Percentiles rank a stretch among this genome's conserved stretches.
Evolutionary conservation across 73 alveolate genomes (phyloP).

Genomic region (Tetrahymena thermophila): DNA sequence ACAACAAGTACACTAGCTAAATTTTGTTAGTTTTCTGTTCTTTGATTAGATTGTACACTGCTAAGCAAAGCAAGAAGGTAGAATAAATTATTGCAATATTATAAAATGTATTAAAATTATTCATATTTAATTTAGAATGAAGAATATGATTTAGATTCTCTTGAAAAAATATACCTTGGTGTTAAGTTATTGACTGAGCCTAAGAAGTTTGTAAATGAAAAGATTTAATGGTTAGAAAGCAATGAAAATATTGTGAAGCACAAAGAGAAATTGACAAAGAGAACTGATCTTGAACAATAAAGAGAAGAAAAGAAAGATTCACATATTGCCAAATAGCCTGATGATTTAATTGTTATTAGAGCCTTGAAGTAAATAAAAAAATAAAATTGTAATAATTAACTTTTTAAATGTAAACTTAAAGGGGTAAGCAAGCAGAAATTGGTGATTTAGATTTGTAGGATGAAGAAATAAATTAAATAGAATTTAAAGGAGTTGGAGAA

Average conservation of each 20-base stretch:
- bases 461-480: slow-evolving; percentile 37
- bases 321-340: slow-evolving; percentile 42
- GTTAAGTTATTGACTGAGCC: not conserved
- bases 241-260: not conserved
- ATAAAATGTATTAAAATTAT: not conserved
- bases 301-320: not conserved
- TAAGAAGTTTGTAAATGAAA: not conserved
- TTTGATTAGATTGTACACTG: slow-evolving; percentile 20
- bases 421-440: slow-evolving; percentile 30
- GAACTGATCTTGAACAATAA: not conserved
- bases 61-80: not conserved
- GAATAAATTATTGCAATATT: not conserved
- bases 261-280: not conserved
- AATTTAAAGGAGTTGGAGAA: slow-evolving; percentile 21
- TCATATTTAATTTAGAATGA: not conserved
- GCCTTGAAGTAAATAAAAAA: slow-evolving; percentile 49
- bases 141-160: not conserved
- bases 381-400: not conserved
- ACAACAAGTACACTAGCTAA: slow-evolving; percentile 9
- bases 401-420: not conserved
- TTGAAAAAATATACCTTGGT: not conserved
- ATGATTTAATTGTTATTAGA: slow-evolving; percentile 54
- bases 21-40: slow-evolving; percentile 22
- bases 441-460: slow-evolving; percentile 64
- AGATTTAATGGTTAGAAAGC: not conserved